phyloP scores from a whole-genome alignment of 371 early-diverging fungal genomes.

The Thermomucor indicae-seudaticae region DNA sequence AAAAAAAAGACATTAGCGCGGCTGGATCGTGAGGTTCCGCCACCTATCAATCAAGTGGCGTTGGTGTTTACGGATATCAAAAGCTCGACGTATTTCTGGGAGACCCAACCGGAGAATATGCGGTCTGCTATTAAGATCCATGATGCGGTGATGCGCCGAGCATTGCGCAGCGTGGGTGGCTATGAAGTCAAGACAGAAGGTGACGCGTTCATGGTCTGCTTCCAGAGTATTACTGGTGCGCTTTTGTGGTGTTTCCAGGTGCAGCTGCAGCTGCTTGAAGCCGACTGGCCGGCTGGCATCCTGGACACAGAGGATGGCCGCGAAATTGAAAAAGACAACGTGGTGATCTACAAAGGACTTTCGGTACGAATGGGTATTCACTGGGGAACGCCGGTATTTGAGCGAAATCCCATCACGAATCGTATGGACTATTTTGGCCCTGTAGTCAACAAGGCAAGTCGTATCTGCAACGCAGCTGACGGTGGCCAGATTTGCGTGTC shows the following conservation, averaged over 20 bases:
- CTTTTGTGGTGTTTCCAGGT: slow-evolving; percentile 89
- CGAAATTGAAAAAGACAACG: slow-evolving; percentile 63
- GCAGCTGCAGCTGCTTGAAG: slow-evolving; percentile 77
- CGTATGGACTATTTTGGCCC: slow-evolving; percentile 98
- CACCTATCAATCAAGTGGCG: slow-evolving; percentile 81
- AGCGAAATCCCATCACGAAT: slow-evolving; percentile 85
- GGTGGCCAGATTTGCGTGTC: slow-evolving; percentile 88
- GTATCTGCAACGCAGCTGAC: slow-evolving; percentile 85
- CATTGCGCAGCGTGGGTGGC: slow-evolving; percentile 83
- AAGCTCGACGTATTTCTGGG: slow-evolving; percentile 94
- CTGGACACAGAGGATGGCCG: slow-evolving; percentile 76
- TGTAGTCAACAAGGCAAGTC: slow-evolving; percentile 86
- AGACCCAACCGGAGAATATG: slow-evolving; percentile 84
- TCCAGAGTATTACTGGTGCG: slow-evolving; percentile 83
- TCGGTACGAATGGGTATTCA: slow-evolving; percentile 96
- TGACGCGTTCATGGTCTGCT: slow-evolving; percentile 95
- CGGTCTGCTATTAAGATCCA: slow-evolving; percentile 86
- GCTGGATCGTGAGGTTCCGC: slow-evolving; percentile 75
- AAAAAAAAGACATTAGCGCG: slow-evolving; percentile 54
- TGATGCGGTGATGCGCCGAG: slow-evolving; percentile 81
- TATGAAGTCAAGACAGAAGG: slow-evolving; percentile 98
- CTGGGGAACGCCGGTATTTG: slow-evolving; percentile 88
- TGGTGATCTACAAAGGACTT: slow-evolving; percentile 79
- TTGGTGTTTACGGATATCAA: slow-evolving; percentile 96
- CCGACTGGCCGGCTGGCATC: slow-evolving; percentile 92